Base-by-base conservation (phyloP, 1,284 basidiomycete genomes). In the Apiotrichum veenhuisii region DNA sequence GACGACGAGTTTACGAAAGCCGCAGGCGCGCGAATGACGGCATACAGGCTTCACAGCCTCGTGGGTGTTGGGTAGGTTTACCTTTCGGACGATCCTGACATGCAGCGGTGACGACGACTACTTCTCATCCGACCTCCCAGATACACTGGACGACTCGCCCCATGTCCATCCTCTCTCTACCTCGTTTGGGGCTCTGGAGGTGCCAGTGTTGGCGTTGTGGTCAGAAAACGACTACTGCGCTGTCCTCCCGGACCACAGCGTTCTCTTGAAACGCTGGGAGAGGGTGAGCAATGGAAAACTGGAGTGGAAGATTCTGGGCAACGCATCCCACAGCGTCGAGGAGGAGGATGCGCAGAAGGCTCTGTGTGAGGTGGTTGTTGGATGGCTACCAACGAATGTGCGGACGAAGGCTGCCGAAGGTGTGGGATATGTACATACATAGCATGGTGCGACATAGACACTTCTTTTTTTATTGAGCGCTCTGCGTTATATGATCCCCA, bases 91-190 rank as follows among this genome's bases (percentile, higher is more conserved):
- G 10, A 30, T 15, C 11, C 38, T 50, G 26, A 50, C 48, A 2
- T 23, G 3, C 47, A 77, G 75, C 10, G 75, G 75, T 4, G 68
- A 75, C 59, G 75, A 77, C 58, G 75, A 76, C 55, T 75, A 70
- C 61, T 77, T 76, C 63, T 72, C 71, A 23, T 57, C 63, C 26
- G 70, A 74, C 52, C 50, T 74, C 14, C 75, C 75, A 1, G 37
- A 57, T 5, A 26, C 55, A 11, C 50, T 62, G 5, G 52, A 60
- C n/a, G 38, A n/a, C 9, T 12, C 22, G 2, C 43, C 47, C 7
- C 67, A 64, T 53, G 42, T 47, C 15, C 75, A 73, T 37, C 72
- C 74, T 11, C 66, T 76, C 17, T 64, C 62, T 9, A 52, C 59
- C 20, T 73, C 73, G 1, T 77, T 77, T 47, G 74, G 72, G 3